A percentile compares a stretch with the other conserved stretches of the same genome.
Evolutionary conservation across 2,329 filamentous ascomycete genomes (phyloP).

Genomic region (Alternaria infectoria): DNA sequence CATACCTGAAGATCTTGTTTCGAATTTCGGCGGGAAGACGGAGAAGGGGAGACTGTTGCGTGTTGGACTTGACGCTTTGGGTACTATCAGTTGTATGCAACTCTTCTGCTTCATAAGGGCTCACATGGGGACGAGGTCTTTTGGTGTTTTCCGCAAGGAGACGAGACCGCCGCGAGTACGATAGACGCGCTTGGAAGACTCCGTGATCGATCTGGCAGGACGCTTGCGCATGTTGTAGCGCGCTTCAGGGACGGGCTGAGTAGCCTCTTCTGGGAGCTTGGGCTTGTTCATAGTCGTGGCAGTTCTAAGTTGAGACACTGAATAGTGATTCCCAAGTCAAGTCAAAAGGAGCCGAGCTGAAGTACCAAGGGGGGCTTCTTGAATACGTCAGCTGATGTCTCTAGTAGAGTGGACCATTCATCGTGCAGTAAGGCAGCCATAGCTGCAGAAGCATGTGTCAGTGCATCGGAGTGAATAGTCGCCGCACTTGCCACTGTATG

Average conservation of each 20-base stretch:
- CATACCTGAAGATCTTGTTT: background rate
- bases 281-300: background rate
- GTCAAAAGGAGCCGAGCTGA: background rate
- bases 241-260: background rate
- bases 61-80: background rate
- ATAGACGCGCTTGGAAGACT: background rate
- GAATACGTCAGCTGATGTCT: background rate
- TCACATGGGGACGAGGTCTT: background rate
- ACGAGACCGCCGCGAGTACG: background rate
- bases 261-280: rapidly evolving
- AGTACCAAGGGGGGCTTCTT: background rate
- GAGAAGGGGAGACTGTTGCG: background rate
- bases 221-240: background rate
- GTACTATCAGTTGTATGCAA: background rate
- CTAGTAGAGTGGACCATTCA: background rate
- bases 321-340: background rate
- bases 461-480: background rate
- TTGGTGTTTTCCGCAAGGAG: background rate
- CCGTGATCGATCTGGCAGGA: background rate
- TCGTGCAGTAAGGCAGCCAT: background rate
- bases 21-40: background rate
- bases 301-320: background rate
- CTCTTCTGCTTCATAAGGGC: background rate
- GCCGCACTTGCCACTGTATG: background rate
- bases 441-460: background rate